Percentiles rank a stretch among this genome's conserved stretches.
These are phyloP conservation scores for Sporothrix variecibatus DNA, from an alignment of 2,329 filamentous ascomycete genomes.

Conservation along the genomic window DNA sequence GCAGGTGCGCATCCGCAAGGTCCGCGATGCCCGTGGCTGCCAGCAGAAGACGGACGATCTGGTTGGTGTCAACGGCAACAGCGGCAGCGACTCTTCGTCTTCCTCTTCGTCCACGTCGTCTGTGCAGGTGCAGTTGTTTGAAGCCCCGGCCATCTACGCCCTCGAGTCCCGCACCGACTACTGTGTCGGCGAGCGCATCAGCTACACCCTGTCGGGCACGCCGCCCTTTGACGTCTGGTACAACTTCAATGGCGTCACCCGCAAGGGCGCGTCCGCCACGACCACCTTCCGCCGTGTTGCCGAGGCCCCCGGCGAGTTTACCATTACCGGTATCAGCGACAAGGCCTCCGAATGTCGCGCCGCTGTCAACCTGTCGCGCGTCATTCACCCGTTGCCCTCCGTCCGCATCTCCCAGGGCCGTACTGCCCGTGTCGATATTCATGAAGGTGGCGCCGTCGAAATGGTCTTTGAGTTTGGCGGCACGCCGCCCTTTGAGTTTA, in stretches of 20 bases:
- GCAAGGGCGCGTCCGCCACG: constrained; percentile 75
- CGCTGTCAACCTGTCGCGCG: constrained; percentile 73
- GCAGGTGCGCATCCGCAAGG: constrained; percentile 82
- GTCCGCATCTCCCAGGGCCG: constrained; percentile 86
- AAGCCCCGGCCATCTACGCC: constrained; percentile 87
- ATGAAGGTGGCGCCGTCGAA: constrained; percentile 92
- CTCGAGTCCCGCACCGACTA: constrained; percentile 84
- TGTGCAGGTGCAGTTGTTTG: constrained; percentile 88
- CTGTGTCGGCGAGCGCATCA: constrained; percentile 92
- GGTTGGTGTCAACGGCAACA: constrained; percentile 59
- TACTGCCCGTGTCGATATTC: constrained; percentile 83
- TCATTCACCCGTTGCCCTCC: constrained; percentile 88
- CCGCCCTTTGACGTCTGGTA: constrained; percentile 93
- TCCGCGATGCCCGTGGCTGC: constrained; percentile 85
- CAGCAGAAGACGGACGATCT: constrained; percentile 58
- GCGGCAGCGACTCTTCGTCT: constrained; percentile 42
- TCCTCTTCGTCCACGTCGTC: constrained; percentile 38
- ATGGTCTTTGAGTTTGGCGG: constrained; percentile 95
- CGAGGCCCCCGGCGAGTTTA: constrained; percentile 85
- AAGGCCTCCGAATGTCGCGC: constrained; percentile 86
- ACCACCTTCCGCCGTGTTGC: constrained; percentile 92
- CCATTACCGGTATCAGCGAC: constrained; percentile 83
- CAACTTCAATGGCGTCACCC: constrained; percentile 75
- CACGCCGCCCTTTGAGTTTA: constrained; percentile 95
- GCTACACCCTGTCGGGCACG: constrained; percentile 86